Conservation (phyloP, 2,329 filamentous ascomycete genomes). For the Celoporthe dispersa region DNA sequence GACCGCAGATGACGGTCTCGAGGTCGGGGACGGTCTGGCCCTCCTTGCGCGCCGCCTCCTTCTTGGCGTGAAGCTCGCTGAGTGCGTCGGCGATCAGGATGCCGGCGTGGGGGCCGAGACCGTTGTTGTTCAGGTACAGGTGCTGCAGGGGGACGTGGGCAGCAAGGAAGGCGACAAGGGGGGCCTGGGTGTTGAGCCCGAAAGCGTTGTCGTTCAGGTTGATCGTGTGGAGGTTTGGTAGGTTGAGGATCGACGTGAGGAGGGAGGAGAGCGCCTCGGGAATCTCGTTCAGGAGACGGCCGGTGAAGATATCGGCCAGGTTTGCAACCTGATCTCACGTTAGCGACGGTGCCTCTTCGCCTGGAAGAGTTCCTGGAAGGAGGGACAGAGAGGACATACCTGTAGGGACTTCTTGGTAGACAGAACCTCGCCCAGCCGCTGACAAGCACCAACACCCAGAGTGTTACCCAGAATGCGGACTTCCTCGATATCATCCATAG, state of each 20-base stretch:
- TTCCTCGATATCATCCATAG: conserved; percentile 78
- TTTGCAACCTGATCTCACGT: conserved; percentile 67
- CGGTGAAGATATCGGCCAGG: conserved; percentile 97
- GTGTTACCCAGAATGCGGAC: conserved; percentile 90
- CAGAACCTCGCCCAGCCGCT: conserved; percentile 81
- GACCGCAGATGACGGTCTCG: conserved; percentile 96
- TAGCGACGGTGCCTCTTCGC: neutral
- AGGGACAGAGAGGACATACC: conserved; percentile 50
- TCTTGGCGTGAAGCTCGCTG: conserved; percentile 79
- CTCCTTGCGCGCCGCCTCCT: conserved; percentile 74
- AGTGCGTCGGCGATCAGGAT: conserved; percentile 88
- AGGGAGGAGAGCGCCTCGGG: conserved; percentile 85
- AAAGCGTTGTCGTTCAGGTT: conserved; percentile 99
- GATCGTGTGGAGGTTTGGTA: conserved; percentile 85
- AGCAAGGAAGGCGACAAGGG: conserved; percentile 88
- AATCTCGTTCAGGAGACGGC: conserved; percentile 90
- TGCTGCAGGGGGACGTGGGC: conserved; percentile 89
- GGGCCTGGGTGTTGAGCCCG: conserved; percentile 91
- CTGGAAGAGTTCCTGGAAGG: conserved; percentile 15
- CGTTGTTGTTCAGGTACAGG: conserved; percentile 97
- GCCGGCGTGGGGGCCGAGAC: conserved; percentile 88
- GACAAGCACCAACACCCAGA: conserved; percentile 84
- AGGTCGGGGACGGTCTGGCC: conserved; percentile 78
- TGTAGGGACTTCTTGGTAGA: conserved; percentile 82
- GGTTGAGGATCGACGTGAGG: conserved; percentile 82